Evolutionary conservation across 2,329 filamentous ascomycete species (phyloP).

Genomic region (Davidsoniella eucalypti): DNA sequence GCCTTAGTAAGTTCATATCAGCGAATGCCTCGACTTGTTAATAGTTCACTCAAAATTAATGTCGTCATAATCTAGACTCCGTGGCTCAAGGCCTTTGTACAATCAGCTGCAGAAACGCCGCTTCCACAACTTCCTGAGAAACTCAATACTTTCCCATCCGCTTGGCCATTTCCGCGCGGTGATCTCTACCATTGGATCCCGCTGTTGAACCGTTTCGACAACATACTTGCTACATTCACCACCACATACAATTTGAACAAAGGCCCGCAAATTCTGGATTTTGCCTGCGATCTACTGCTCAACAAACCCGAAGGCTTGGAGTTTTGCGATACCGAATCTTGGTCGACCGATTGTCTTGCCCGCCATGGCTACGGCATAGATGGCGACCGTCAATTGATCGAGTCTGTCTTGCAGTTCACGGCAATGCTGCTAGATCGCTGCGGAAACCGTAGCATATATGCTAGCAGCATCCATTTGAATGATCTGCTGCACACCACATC

Average conservation of each 20-base stretch:
- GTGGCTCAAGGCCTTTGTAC: conserved; percentile 69
- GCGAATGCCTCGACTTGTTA: background rate
- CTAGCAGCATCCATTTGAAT: conserved; percentile 79
- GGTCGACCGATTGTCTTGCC: conserved; percentile 28
- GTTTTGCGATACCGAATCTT: conserved; percentile 23
- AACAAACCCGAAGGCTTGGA: conserved; percentile 37
- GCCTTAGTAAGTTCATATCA: conserved; percentile 37
- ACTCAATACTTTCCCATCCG: conserved; percentile 64
- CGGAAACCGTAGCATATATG: conserved; percentile 90
- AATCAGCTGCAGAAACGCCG: conserved; percentile 48
- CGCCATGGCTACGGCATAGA: conserved; percentile 51
- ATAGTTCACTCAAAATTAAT: conserved; percentile 1
- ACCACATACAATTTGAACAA: conserved; percentile 62
- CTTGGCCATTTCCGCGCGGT: conserved; percentile 90
- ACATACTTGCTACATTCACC: conserved; percentile 67
- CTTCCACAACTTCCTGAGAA: conserved; percentile 62
- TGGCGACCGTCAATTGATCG: conserved; percentile 65
- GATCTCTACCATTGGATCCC: conserved; percentile 98
- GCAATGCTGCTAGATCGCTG: conserved; percentile 82
- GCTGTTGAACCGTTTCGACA: conserved; percentile 83
- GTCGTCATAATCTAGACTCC: conserved; percentile 46
- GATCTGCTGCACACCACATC: conserved; percentile 79
- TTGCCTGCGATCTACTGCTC: conserved; percentile 48
- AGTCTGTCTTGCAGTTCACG: conserved; percentile 71
- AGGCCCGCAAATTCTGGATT: conserved; percentile 66